Percentiles rank a stretch among this genome's conserved stretches.
phyloP scores from a whole-genome alignment of 352 stramenopile genomes.

The Saprolegnia diclina region DNA sequence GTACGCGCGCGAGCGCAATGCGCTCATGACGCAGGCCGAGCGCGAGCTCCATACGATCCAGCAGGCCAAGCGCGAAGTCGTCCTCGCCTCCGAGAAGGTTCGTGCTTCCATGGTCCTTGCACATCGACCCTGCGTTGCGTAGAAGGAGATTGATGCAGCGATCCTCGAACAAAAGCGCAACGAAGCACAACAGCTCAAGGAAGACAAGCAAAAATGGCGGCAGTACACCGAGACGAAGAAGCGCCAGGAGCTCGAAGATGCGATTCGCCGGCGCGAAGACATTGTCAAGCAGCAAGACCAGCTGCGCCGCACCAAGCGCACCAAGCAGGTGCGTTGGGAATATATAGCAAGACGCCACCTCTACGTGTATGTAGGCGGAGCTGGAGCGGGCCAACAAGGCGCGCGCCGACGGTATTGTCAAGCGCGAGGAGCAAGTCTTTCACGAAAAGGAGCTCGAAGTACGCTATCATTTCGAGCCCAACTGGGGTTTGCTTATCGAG shows the following conservation, averaged over 20 bases:
- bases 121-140: constrained; percentile 28
- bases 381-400: constrained; percentile 67
- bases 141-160: constrained; percentile 65
- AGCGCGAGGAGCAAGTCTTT: constrained; percentile 54
- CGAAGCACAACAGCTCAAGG: constrained; percentile 71
- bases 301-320: constrained; percentile 49
- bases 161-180: constrained; percentile 55
- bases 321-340: constrained; percentile 12
- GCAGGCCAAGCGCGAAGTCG: constrained; percentile 62
- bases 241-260: constrained; percentile 54
- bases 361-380: constrained; percentile 43
- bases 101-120: neutral
- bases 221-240: constrained; percentile 61
- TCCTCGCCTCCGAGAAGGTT: constrained; percentile 72
- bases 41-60: constrained; percentile 65
- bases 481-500: neutral
- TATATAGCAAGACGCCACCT: too few species aligned
- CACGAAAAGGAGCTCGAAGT: constrained; percentile 49
- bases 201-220: constrained; percentile 77
- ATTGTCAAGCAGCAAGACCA: constrained; percentile 60
- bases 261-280: constrained; percentile 64
- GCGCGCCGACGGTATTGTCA: constrained; percentile 53
- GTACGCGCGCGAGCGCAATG: constrained; percentile 54
- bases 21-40: constrained; percentile 48
- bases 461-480: too few species aligned